Evolutionary conservation across 2,329 filamentous ascomycete genomes (phyloP), one percentile per base, ranked within the genome.

Genomic region (Aureobasidium sp.): DNA sequence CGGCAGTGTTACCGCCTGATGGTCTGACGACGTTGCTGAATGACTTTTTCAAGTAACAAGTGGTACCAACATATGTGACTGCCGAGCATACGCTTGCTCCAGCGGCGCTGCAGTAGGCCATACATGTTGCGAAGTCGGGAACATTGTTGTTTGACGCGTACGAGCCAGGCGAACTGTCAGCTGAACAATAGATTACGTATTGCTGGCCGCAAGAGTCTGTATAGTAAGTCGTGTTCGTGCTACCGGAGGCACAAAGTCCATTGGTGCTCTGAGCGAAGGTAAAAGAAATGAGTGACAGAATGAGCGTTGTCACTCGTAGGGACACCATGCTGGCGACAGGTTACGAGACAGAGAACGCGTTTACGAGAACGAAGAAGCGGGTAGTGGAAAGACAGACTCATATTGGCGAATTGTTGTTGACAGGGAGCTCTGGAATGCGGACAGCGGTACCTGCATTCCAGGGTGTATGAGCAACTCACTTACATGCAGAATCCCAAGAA

Each of bases 101-200:
- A 14, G 25, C n/a, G n/a, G 49, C 49, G 39, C 47, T 52, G 57
- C 57, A 61, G 29, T 44, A 44, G 20, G 17, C 25, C 57, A 61
- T 51, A 36, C 57, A 61, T 5, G 39, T 37, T 1, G 47, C 57
- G 27, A 61, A 61, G 20, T 20, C 29, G 7, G 45, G 22, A 17
- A 52, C 61, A 31, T 39, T 34, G 22, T 45, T 34, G 34, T 42
- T 20, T 9, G 56, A 25, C 2, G 29, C 20, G 22, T 63, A 64
- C 8, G 63, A 47, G 25, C 57, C 56, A 9, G 63, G 61, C 5
- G 31, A 34, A n/a, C 49, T 36, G 36, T 64, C 63, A 17, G 56
- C 45, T n/a, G 62, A 63, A 47, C 63, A 64, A 51, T 61, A 60
- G 39, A 64, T 31, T 6, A 44, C 57, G 51, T 63, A 64, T 47